Conservation (phyloP, 1,139 yeast species). For the Cylindricascospora bacillispora region DNA sequence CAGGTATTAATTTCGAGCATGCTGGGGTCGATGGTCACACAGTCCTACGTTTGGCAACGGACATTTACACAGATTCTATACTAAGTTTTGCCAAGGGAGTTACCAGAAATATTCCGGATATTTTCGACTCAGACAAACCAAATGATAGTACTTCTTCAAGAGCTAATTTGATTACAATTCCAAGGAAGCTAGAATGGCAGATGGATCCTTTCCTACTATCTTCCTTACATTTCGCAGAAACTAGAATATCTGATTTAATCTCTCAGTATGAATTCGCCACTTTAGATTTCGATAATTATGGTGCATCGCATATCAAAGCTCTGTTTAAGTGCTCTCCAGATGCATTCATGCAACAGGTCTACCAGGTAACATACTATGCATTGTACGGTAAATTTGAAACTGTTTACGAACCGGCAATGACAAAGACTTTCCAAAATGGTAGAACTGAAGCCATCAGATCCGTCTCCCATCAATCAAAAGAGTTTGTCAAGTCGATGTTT, state of each 20-base stretch:
- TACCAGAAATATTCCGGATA: constrained; percentile 60
- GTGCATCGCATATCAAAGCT: constrained; percentile 59
- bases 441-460: constrained; percentile 87
- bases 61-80: constrained; percentile 83
- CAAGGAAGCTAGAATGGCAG: constrained; percentile 83
- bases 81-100: constrained; percentile 76
- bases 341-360: constrained; percentile 89
- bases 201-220: constrained; percentile 65
- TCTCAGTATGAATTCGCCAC: constrained; percentile 83
- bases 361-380: constrained; percentile 87
- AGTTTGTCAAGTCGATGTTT: constrained; percentile 75
- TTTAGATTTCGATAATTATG: constrained; percentile 64
- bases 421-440: constrained; percentile 75
- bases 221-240: constrained; percentile 82
- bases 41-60: constrained; percentile 75
- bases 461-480: constrained; percentile 67
- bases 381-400: constrained; percentile 87
- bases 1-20: constrained; percentile 88
- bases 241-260: constrained; percentile 73
- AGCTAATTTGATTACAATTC: constrained; percentile 44
- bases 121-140: constrained; percentile 27
- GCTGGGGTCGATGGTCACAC: constrained; percentile 97
- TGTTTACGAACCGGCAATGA: constrained; percentile 95
- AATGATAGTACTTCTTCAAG: constrained; percentile 2
- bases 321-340: constrained; percentile 85